These are phyloP conservation scores for Colletotrichum truncatum DNA, from an alignment of 2,329 filamentous ascomycete genomes.

Conservation along the genomic window DNA sequence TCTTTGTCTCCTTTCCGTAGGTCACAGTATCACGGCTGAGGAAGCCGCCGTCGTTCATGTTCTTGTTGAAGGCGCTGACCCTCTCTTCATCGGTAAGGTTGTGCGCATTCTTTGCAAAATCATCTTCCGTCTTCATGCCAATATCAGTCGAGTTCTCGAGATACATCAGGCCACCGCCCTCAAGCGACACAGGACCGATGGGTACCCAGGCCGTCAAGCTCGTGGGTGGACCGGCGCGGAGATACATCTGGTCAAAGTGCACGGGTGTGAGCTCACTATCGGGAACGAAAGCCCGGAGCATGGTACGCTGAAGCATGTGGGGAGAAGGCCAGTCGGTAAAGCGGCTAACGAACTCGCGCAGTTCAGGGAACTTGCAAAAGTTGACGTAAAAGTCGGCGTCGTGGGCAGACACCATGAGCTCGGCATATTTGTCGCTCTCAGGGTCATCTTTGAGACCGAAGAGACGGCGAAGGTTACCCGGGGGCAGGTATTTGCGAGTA, in stretches of 20 bases:
- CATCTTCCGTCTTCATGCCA: slow-evolving; percentile 53
- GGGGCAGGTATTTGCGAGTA: not conserved
- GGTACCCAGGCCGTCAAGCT: slow-evolving; percentile 66
- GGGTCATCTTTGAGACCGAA: not conserved
- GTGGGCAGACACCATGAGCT: slow-evolving; percentile 9
- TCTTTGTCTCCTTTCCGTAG: slow-evolving; percentile 38
- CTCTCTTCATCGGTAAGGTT: slow-evolving; percentile 62
- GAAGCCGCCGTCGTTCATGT: slow-evolving; percentile 66
- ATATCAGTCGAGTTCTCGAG: slow-evolving; percentile 53
- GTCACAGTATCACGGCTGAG: slow-evolving; percentile 46
- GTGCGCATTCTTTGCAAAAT: slow-evolving; percentile 56
- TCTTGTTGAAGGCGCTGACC: slow-evolving; percentile 61
- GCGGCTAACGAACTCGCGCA: slow-evolving; percentile 13
- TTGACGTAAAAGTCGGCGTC: slow-evolving; percentile 14
- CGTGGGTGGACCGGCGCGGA: slow-evolving; percentile 62
- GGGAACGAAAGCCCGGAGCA: slow-evolving; percentile 65
- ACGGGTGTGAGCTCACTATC: slow-evolving; percentile 66
- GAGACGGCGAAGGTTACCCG: slow-evolving; percentile 12
- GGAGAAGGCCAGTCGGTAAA: slow-evolving; percentile 5
- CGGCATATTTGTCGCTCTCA: slow-evolving; percentile 13
- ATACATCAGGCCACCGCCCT: slow-evolving; percentile 68
- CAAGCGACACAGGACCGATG: slow-evolving; percentile 60
- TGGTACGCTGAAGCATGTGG: slow-evolving; percentile 46
- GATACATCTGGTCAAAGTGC: slow-evolving; percentile 68
- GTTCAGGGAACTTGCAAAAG: slow-evolving; percentile 17